A percentile compares a stretch with the other conserved stretches of the same genome.
These are phyloP conservation scores for Penicillium hordei DNA, from an alignment of 2,329 filamentous ascomycete species.

Conservation along the genomic window DNA sequence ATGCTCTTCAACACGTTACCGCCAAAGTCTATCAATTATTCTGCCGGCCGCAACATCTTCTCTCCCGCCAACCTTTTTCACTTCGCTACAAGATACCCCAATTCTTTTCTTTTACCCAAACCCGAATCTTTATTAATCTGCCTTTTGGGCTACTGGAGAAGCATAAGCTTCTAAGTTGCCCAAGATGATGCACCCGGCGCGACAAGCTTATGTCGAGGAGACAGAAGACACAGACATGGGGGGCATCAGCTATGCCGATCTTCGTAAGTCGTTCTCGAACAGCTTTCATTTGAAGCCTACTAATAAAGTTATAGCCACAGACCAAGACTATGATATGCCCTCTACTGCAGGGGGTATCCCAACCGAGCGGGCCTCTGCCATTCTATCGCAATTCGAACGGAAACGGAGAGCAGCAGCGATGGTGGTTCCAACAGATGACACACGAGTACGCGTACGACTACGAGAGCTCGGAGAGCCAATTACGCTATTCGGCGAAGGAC, in stretches of 20 bases:
- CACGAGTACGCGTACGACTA: conserved; percentile 74
- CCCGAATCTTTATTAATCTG: background rate
- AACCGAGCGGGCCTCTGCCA: conserved; percentile 78
- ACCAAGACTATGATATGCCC: conserved; percentile 82
- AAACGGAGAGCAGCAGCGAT: conserved; percentile 87
- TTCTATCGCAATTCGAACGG: conserved; percentile 84
- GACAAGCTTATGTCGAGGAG: conserved; percentile 94
- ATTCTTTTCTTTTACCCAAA: background rate
- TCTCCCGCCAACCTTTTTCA: background rate
- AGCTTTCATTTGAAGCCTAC: background rate
- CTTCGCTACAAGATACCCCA: background rate
- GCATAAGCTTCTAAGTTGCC: conserved; percentile 15
- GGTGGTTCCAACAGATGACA: conserved; percentile 91
- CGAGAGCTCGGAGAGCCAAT: conserved; percentile 89
- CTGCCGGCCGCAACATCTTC: conserved; percentile 22
- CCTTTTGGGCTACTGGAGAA: conserved; percentile 4
- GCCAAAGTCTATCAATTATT: conserved; percentile 23
- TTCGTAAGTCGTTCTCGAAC: conserved; percentile 54
- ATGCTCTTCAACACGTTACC: background rate
- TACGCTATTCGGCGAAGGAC: conserved; percentile 89
- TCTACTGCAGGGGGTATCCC: conserved; percentile 64
- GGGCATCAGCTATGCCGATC: conserved; percentile 62
- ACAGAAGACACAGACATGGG: conserved; percentile 59
- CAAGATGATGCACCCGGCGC: conserved; percentile 74
- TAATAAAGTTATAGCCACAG: conserved; percentile 53